phyloP scores from a whole-genome alignment of 805 yeast genomes.

The Candida chilensis region DNA sequence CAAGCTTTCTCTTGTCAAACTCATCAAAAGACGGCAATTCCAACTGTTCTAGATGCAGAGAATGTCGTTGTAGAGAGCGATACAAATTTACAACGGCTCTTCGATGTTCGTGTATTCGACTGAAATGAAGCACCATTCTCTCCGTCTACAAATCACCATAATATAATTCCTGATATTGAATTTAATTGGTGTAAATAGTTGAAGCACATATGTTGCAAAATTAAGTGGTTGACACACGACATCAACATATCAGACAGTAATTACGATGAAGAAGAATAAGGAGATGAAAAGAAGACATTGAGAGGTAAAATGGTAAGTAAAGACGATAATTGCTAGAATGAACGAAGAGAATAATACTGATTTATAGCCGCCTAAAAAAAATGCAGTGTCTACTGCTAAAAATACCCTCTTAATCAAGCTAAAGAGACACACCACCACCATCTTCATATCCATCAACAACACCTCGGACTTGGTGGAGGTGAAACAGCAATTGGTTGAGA shows the following conservation, averaged over 20 bases:
- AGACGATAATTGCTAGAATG: not conserved
- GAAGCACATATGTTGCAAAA: no score
- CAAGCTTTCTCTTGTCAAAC: not conserved
- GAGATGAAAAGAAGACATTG: not conserved
- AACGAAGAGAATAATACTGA: not conserved
- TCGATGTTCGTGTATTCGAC: slow-evolving; percentile 13
- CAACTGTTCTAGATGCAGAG: not conserved
- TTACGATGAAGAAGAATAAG: not conserved
- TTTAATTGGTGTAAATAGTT: no score
- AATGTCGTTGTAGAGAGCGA: slow-evolving; percentile 15
- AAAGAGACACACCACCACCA: slow-evolving; percentile 23
- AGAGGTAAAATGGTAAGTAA: not conserved
- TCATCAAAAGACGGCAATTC: not conserved
- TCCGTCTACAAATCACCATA: slow-evolving; percentile 1
- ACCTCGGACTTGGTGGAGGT: slow-evolving; percentile 12
- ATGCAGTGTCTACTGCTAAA: no score
- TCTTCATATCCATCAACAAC: slow-evolving; percentile 13
- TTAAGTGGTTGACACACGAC: no score
- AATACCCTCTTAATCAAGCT: slow-evolving; percentile 7
- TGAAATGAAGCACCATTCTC: slow-evolving; percentile 17
- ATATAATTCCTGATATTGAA: no score
- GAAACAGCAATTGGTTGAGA: slow-evolving; percentile 18
- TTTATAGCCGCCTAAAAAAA: not conserved
- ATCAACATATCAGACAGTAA: no score
- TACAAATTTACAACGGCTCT: slow-evolving; percentile 15